phyloP scores from a whole-genome alignment of 257 asterid species.

The Craterostigma plantagineum region DNA sequence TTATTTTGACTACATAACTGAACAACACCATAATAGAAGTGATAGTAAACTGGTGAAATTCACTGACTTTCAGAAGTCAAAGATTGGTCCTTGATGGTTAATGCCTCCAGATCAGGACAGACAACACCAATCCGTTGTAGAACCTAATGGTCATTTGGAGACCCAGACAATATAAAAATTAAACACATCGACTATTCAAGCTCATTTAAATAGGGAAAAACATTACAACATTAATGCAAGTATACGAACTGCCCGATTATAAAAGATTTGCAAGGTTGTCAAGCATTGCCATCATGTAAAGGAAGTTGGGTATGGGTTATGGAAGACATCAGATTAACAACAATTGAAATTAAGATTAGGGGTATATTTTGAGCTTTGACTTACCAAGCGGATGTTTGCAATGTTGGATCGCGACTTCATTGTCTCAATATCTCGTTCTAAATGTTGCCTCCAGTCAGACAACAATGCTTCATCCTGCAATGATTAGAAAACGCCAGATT shows the following conservation, averaged over 20 bases:
- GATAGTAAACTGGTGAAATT: background rate
- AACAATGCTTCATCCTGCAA: slow-evolving; percentile 69
- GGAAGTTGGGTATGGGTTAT: too few relatives aligned
- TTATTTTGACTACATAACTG: too few relatives aligned
- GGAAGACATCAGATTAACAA: too few relatives aligned
- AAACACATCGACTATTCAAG: too few relatives aligned
- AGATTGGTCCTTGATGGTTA: slow-evolving; percentile 58
- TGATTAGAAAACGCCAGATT: slow-evolving; percentile 11
- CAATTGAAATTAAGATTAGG: too few relatives aligned
- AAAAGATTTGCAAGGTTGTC: too few relatives aligned
- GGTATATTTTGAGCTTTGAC: slow-evolving; percentile 13
- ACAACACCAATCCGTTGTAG: slow-evolving; percentile 53
- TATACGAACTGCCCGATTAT: too few relatives aligned
- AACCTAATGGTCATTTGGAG: slow-evolving; percentile 33
- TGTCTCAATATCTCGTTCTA: slow-evolving; percentile 75
- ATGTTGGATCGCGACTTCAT: slow-evolving; percentile 58
- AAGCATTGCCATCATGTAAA: too few relatives aligned
- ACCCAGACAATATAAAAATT: slow-evolving; percentile 1
- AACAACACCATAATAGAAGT: background rate
- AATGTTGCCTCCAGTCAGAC: slow-evolving; percentile 66
- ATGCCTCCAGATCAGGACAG: slow-evolving; percentile 49
- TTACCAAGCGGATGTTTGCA: slow-evolving; percentile 54
- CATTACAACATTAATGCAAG: too few relatives aligned
- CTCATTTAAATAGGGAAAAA: too few relatives aligned
- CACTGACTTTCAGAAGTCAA: slow-evolving; percentile 66